Evolutionary conservation across 768 basidiomycete species (phyloP).

Genomic region (Leccinellum rugosiceps): DNA sequence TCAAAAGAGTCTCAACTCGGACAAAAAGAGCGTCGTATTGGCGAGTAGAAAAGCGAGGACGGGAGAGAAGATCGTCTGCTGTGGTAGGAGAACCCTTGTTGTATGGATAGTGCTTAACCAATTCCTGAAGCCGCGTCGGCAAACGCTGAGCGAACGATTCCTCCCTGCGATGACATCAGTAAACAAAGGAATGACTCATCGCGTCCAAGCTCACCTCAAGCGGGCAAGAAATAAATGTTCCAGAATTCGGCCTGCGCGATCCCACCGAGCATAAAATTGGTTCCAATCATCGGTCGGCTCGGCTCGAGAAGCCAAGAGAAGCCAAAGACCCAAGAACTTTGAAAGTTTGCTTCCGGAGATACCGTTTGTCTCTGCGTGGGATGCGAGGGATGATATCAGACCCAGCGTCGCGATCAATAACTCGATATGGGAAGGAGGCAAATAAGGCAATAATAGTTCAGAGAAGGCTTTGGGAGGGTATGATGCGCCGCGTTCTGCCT

Average conservation of each 20-base stretch:
- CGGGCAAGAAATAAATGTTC: conserved; percentile 76
- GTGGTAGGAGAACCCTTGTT: conserved; percentile 25
- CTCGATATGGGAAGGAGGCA: conserved; percentile 57
- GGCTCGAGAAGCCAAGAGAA: conserved; percentile 49
- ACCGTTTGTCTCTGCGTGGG: conserved; percentile 68
- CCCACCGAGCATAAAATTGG: conserved; percentile 72
- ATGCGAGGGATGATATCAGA: conserved; percentile 65
- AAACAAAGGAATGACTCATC: background rate
- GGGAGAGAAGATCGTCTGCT: conserved; percentile 49
- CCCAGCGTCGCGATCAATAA: conserved; percentile 57
- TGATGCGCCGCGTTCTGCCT: conserved; percentile 53
- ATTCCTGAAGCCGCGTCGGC: conserved; percentile 68
- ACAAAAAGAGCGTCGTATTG: conserved; percentile 63
- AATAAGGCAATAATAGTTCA: conserved; percentile 52
- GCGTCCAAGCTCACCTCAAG: conserved; percentile 50
- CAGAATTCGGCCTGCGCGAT: conserved; percentile 63
- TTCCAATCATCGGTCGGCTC: conserved; percentile 56
- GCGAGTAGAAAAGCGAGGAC: conserved; percentile 67
- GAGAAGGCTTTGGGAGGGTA: conserved; percentile 67
- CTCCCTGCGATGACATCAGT: conserved; percentile 41
- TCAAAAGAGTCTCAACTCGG: conserved; percentile 56
- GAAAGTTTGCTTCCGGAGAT: conserved; percentile 77
- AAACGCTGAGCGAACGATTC: conserved; percentile 53
- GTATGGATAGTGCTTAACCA: conserved; percentile 71
- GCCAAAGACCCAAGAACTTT: conserved; percentile 72